Evolutionary conservation across 2,329 filamentous ascomycete genomes (phyloP), one percentile per base, ranked within the genome.

Genomic region (Colletotrichum paranaense): DNA sequence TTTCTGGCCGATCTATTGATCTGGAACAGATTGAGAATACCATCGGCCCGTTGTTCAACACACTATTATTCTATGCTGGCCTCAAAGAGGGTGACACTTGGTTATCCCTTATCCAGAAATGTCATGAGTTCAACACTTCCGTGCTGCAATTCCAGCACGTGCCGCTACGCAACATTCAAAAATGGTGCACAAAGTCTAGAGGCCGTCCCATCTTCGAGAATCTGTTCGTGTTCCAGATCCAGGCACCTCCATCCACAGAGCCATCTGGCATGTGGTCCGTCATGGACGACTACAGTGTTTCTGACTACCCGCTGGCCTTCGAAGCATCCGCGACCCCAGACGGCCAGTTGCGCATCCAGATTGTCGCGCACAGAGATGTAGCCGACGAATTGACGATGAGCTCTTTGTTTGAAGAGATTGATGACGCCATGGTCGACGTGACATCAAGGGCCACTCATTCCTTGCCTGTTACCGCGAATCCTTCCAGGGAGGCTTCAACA

Each of bases 1-100:
- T 94, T 0, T 97, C 95, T 7, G 96, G 95, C 1, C 89, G 95
- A 72, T 89, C 91, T 0, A 89, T 97, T 5, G 89, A 93, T 56
- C 83, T 95, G 14, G 87, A 92, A 8, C 86, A 86, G 2, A 88
- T 92, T 2, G 92, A 95, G 59, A 79, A 86, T 26, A 89, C 94
- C 1, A 88, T 97, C 55, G 96, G 95, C 0, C 95, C 96, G 0
- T 84, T 98, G 24, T 97, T 98, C 87, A 98, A 98, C 79, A 98
- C 95, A 0, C 85, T 98, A 1, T 95, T 95, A 0, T 95, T 93
- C 79, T 87, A 89, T 67, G 82, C 91, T 42, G 79, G 83, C 6
- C 76, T 88, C 16, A 74, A 82, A 7, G 75, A 80, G 0, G 78
- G 81, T 0, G 84, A 87, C 5, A 90, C 86, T 0, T 95, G 93